These are phyloP conservation scores for Claviceps pusilla DNA, from an alignment of 2,329 filamentous ascomycete species.

Conservation along the genomic window DNA sequence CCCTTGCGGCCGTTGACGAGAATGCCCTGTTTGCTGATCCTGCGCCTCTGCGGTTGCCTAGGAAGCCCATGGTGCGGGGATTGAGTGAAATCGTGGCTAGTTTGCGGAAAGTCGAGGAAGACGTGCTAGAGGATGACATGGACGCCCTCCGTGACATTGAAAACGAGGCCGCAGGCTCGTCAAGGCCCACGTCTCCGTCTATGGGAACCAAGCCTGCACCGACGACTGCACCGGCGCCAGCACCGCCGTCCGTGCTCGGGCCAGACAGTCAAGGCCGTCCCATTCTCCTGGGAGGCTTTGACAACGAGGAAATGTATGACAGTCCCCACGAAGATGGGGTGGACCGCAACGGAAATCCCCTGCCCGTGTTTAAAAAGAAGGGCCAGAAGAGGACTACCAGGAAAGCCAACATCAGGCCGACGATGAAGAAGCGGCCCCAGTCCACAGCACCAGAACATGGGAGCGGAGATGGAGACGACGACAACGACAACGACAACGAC, in stretches of 20 bases:
- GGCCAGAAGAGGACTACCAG: constrained; percentile 67
- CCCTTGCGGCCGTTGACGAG: constrained; percentile 40
- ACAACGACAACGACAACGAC: too few relatives aligned
- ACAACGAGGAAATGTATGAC: constrained; percentile 46
- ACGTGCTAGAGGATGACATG: constrained; percentile 55
- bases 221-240: neutral
- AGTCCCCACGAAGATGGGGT: constrained; percentile 36
- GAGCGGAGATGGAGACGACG: constrained; percentile 5
- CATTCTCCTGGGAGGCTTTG: constrained; percentile 43
- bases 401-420: constrained; percentile 47
- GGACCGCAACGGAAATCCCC: constrained; percentile 41
- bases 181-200: constrained; percentile 10
- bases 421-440: constrained; percentile 31
- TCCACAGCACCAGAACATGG: constrained; percentile 15
- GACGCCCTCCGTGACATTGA: constrained; percentile 63
- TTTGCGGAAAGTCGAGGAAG: constrained; percentile 54
- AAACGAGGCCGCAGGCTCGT: constrained; percentile 21
- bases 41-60: constrained; percentile 36
- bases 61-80: constrained; percentile 50
- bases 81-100: constrained; percentile 61
- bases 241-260: constrained; percentile 10
- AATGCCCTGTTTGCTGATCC: constrained; percentile 34
- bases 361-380: constrained; percentile 64
- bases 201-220: constrained; percentile 17
- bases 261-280: constrained; percentile 26